Conservation (phyloP, 345 rosid species). For the Bruguiera gymnorhiza region DNA sequence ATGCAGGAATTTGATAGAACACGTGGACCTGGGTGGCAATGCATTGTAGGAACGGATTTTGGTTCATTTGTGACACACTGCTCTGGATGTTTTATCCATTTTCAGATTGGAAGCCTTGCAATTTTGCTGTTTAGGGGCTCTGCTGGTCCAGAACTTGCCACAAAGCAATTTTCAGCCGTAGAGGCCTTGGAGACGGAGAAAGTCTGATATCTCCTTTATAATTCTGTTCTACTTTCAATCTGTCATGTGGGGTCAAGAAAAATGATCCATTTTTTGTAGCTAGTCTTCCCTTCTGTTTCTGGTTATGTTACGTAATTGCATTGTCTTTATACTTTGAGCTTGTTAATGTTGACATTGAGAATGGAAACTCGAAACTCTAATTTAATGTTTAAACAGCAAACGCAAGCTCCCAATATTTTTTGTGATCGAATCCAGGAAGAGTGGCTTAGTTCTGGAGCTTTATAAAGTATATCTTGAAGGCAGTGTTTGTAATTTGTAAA, state of each 20-base stretch:
- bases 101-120: conserved; percentile 53
- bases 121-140: conserved; percentile 66
- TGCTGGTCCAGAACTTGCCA: conserved; percentile 26
- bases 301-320: no score
- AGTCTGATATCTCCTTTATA: conserved; percentile 6
- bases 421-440: no score
- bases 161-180: conserved; percentile 17
- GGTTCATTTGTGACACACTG: conserved; percentile 68
- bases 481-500: no score
- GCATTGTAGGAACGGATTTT: conserved; percentile 67
- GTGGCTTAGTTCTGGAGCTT: no score
- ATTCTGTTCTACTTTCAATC: conserved; percentile 2
- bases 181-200: conserved; percentile 18
- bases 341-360: no score
- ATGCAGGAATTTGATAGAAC: conserved; percentile 54
- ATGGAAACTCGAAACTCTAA: no score
- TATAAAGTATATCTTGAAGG: no score
- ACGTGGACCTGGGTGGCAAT: conserved; percentile 61
- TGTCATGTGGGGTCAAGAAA: conserved; percentile 3
- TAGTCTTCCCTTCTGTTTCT: neutral
- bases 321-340: no score
- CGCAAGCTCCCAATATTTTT: no score
- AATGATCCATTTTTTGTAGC: neutral
- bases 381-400: no score
- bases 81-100: conserved; percentile 56